Evolutionary conservation across 2,329 filamentous ascomycete species (phyloP).

Genomic region (Aspergillus alliaceus): DNA sequence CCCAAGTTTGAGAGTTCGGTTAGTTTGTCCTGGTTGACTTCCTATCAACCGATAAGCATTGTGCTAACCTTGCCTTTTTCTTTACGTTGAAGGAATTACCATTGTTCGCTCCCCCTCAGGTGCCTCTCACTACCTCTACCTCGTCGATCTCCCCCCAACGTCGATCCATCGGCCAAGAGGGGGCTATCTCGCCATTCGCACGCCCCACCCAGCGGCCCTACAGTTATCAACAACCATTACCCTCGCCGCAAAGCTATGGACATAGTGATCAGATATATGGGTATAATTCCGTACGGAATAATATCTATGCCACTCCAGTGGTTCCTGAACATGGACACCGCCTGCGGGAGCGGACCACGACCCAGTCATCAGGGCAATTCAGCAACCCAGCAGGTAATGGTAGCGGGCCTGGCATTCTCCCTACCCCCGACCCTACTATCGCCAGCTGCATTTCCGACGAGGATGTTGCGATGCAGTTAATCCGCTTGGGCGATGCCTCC

Average conservation of each 20-base stretch:
- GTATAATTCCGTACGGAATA: constrained; percentile 29
- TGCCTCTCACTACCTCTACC: constrained; percentile 91
- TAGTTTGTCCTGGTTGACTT: constrained; percentile 52
- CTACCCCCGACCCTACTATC: constrained; percentile 95
- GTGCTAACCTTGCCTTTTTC: constrained; percentile 17
- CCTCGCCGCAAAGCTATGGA: constrained; percentile 78
- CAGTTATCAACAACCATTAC: constrained; percentile 71
- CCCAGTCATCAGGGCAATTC: constrained; percentile 46
- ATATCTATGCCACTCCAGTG: constrained; percentile 63
- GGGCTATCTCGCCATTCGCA: constrained; percentile 67
- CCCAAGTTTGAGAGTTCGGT: constrained; percentile 97
- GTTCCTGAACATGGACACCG: constrained; percentile 60
- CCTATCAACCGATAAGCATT: neutral
- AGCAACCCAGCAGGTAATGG: constrained; percentile 40
- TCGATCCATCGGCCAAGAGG: constrained; percentile 72
- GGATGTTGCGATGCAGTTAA: constrained; percentile 94
- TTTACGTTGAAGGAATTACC: constrained; percentile 73
- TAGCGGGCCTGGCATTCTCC: constrained; percentile 64
- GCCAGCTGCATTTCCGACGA: constrained; percentile 97
- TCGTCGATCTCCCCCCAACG: constrained; percentile 94
- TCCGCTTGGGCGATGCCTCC: constrained; percentile 90
- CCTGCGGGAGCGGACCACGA: constrained; percentile 63
- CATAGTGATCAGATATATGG: constrained; percentile 48
- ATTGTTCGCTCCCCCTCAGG: constrained; percentile 89
- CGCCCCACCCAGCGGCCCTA: constrained; percentile 78